These are phyloP conservation scores for Botrytis hyacinthi DNA, from an alignment of 2,329 filamentous ascomycete genomes.

Conservation along the genomic window DNA sequence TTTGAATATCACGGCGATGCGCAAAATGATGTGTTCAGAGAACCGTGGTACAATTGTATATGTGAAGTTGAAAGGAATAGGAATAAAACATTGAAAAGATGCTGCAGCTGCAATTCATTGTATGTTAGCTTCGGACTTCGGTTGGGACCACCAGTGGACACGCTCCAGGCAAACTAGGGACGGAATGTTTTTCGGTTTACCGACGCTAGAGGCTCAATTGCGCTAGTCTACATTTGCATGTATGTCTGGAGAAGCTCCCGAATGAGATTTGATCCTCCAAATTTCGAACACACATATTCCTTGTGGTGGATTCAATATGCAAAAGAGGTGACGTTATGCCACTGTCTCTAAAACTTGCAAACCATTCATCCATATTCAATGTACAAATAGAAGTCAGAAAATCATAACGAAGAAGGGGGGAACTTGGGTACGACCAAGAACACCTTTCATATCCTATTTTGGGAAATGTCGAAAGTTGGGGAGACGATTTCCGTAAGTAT, in stretches of 20 bases:
- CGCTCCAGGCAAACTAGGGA: not conserved
- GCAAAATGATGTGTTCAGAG: not conserved
- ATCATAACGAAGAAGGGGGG: slow-evolving; percentile 11
- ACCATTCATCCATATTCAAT: slow-evolving; percentile 6
- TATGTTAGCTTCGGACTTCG: not conserved
- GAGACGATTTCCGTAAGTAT: slow-evolving; percentile 20
- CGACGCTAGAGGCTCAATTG: not conserved
- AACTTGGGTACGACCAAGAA: slow-evolving; percentile 11
- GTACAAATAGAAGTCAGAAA: slow-evolving; percentile 2
- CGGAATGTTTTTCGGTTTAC: slow-evolving; percentile 7
- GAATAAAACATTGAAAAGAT: not conserved
- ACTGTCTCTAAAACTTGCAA: slow-evolving; percentile 4
- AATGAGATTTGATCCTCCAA: slow-evolving; percentile 2
- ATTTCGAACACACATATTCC: not conserved
- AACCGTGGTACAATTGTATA: not conserved
- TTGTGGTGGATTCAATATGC: not conserved
- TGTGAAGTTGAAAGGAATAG: slow-evolving; percentile 9
- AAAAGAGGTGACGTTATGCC: slow-evolving; percentile 11
- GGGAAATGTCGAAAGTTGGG: slow-evolving; percentile 23
- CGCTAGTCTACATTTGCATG: slow-evolving; percentile 4
- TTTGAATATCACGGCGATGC: not conserved
- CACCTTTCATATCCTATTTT: slow-evolving; percentile 16
- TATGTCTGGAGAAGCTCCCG: slow-evolving; percentile 10
- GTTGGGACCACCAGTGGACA: not conserved
- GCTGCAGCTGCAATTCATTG: slow-evolving; percentile 9